Evolutionary conservation across 208 protist species (phyloP).

Genomic region (Crithidia bombi): DNA sequence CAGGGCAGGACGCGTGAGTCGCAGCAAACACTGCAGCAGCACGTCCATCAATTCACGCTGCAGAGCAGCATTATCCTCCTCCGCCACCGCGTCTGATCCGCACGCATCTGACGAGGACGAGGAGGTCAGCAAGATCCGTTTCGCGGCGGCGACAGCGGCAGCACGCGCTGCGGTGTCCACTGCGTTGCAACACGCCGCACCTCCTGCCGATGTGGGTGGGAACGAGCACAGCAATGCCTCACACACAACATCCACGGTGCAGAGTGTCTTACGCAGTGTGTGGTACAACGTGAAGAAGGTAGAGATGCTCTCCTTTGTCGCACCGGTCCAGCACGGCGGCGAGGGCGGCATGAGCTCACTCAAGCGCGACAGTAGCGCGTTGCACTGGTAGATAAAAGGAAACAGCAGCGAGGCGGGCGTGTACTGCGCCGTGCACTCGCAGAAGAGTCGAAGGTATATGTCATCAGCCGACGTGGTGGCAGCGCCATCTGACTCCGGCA

Average conservation of each 20-base stretch:
- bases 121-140: neutral
- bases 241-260: constrained; percentile 24
- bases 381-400: constrained; percentile 32
- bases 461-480: constrained; percentile 8
- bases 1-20: constrained; percentile 10
- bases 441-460: constrained; percentile 7
- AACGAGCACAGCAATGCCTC: constrained; percentile 2
- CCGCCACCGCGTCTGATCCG: neutral
- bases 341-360: constrained; percentile 18
- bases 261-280: constrained; percentile 34
- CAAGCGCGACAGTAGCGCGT: constrained; percentile 31
- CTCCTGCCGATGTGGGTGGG: neutral
- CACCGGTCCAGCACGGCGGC: neutral
- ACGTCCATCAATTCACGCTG: constrained; percentile 22
- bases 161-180: neutral
- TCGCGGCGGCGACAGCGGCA: neutral
- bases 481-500: neutral
- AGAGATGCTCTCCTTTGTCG: constrained; percentile 10
- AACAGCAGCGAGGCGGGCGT: constrained; percentile 7
- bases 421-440: neutral
- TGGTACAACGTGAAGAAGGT: constrained; percentile 27
- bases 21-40: constrained; percentile 26
- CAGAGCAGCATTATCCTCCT: neutral
- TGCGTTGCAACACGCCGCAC: neutral
- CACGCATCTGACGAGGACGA: neutral